Base-by-base conservation (phyloP, 2,329 filamentous ascomycete genomes). In the Ascochyta pisi region DNA sequence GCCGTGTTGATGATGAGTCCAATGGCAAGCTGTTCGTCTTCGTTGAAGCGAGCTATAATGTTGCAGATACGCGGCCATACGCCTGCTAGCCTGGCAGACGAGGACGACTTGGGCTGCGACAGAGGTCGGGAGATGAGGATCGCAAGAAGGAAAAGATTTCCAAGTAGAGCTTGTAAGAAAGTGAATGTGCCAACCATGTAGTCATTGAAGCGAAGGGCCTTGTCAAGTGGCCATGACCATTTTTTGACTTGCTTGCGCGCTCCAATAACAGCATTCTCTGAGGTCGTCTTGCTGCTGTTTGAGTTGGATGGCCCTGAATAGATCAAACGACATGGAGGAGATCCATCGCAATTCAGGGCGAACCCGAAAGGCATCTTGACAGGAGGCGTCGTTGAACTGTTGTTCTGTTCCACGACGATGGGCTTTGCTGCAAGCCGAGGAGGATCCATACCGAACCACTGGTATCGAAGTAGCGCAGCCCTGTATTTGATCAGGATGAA, bases 321-420 rank as follows among this genome's bases (percentile, higher is more conserved):
- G 7, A 54, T 8, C 27, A 65, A 44, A 15, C 56, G 54, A 33
- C 63, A 67, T 16, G 51, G 54, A 8, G 41, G 19, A 10, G 33
- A 26, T 9, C 19, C 15, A 2, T 51, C 23, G 37, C 63, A 65
- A 3, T 50, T 34, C 3, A 64, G 23, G 4, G 29, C 33, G 33
- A 67, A 64, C 1, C 61, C 61, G 19, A 55, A 58, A 1, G 63
- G 64, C 39, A 62, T 41, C 5, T 37, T 16, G n/a, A 31, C 5
- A 13, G 26, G 26, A 12, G 16, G 2, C 6, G 8, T 1, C 23
- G 34, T 6, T 31, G 9, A 15, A 15, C 49, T 37, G 35, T 15
- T 39, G 22, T 3, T 6, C 9, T 9, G 13, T 8, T 37, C n/a
- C 13, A 27, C 2, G 6, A 15, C 4, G 23, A 15, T 6, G 4